Evolutionary conservation across 2,329 filamentous ascomycete species (phyloP).

Genomic region (Cercospora sp.): DNA sequence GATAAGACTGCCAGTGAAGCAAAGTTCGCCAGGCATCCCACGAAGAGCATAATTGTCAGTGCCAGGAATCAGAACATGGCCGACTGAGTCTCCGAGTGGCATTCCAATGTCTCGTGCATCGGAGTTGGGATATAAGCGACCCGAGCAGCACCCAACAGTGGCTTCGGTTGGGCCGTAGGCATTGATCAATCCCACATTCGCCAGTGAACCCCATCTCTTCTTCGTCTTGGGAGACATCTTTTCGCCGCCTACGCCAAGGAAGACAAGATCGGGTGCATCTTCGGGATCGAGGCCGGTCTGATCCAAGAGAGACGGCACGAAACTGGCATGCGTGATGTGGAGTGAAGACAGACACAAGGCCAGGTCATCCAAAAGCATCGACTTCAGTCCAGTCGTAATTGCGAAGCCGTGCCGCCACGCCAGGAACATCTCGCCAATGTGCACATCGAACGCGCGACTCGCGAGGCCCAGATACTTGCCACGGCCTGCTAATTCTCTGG

Average conservation of each 20-base stretch:
- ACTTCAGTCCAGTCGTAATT: slow-evolving; percentile 16
- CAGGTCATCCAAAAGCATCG: slow-evolving; percentile 22
- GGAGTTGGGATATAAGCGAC: slow-evolving; percentile 15
- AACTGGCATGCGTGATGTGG: slow-evolving; percentile 20
- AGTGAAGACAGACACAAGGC: slow-evolving; percentile 13
- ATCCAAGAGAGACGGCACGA: slow-evolving; percentile 21
- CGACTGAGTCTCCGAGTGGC: slow-evolving; percentile 22
- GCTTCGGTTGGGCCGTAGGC: slow-evolving; percentile 28
- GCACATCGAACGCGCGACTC: slow-evolving; percentile 23
- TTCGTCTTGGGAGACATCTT: slow-evolving; percentile 26
- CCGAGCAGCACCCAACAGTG: slow-evolving; percentile 19
- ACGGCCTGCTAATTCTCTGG: slow-evolving; percentile 13
- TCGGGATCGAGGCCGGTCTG: slow-evolving; percentile 20
- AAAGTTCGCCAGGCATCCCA: slow-evolving; percentile 24
- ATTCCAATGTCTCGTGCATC: slow-evolving; percentile 18
- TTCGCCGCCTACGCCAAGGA: slow-evolving; percentile 24
- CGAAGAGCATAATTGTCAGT: slow-evolving; percentile 18
- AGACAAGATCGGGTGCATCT: slow-evolving; percentile 20
- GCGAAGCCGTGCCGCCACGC: slow-evolving; percentile 19
- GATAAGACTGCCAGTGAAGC: slow-evolving; percentile 24
- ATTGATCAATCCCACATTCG: slow-evolving; percentile 22
- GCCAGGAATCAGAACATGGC: slow-evolving; percentile 20
- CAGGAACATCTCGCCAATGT: slow-evolving; percentile 22
- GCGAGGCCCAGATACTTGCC: slow-evolving; percentile 22
- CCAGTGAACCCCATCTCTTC: slow-evolving; percentile 23